A percentile compares a stretch with the other conserved stretches of the same genome.
Conservation (phyloP, 2,329 filamentous ascomycete genomes). For the Sporothrix brunneoviolacea region DNA sequence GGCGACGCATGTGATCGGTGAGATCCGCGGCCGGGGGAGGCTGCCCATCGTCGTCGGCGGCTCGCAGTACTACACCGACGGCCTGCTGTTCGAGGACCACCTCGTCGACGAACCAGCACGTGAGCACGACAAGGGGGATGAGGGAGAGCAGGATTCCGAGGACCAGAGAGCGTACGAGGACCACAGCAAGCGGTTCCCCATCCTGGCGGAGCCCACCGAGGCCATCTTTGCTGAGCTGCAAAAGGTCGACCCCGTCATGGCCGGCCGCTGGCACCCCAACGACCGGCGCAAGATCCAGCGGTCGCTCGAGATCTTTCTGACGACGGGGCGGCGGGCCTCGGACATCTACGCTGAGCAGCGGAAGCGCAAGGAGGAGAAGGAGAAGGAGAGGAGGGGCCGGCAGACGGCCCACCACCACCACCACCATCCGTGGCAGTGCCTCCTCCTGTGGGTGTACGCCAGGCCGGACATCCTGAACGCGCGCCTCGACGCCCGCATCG, state of each 20-base stretch:
- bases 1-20: constrained; percentile 61
- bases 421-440: constrained; percentile 40
- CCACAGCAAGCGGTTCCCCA: constrained; percentile 48
- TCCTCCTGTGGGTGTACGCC: constrained; percentile 85
- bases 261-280: constrained; percentile 86
- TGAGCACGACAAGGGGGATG: constrained; percentile 19
- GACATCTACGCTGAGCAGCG: constrained; percentile 80
- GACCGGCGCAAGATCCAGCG: constrained; percentile 84
- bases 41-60: constrained; percentile 89
- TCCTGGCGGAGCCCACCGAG: constrained; percentile 65
- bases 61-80: constrained; percentile 91
- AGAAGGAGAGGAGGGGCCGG: constrained; percentile 14
- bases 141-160: constrained; percentile 11
- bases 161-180: not conserved
- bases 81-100: constrained; percentile 72
- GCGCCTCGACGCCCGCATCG: constrained; percentile 70
- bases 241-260: constrained; percentile 84
- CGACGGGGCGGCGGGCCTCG: constrained; percentile 73
- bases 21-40: constrained; percentile 71
- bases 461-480: constrained; percentile 59
- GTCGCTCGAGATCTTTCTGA: constrained; percentile 83
- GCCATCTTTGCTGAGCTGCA: constrained; percentile 64
- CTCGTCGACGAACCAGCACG: constrained; percentile 40
- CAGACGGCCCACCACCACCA: not conserved
- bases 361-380: constrained; percentile 4